Percentiles rank a stretch among this genome's conserved stretches.
Conservation (phyloP, 331 rosid species). For the Malus hybrid region DNA sequence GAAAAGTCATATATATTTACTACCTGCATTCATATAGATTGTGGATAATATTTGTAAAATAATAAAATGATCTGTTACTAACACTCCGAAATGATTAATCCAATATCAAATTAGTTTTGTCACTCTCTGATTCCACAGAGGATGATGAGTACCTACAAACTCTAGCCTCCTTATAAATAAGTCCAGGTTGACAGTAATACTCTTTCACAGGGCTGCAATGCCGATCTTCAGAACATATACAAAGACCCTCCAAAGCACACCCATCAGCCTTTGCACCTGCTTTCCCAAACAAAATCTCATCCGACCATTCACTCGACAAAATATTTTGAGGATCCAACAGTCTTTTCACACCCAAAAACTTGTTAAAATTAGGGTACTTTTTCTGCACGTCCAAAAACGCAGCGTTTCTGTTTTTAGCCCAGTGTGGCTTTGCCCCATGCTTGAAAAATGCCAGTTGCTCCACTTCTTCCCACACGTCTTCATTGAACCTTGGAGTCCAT, state of each 20-base stretch:
- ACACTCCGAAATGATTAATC: not conserved
- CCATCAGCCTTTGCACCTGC: constrained; percentile 34
- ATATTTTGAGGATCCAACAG: constrained; percentile 50
- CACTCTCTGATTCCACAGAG: constrained; percentile 2
- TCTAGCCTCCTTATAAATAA: constrained; percentile 51
- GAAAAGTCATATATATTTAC: not conserved
- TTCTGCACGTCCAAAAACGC: constrained; percentile 45
- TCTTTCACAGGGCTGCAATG: constrained; percentile 60
- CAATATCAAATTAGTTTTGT: not conserved
- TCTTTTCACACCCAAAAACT: constrained; percentile 32
- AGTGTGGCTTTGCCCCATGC: constrained; percentile 72
- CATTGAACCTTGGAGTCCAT: constrained; percentile 49
- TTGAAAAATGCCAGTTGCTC: constrained; percentile 72
- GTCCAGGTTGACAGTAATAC: constrained; percentile 47
- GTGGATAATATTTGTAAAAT: too few species aligned
- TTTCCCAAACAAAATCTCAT: constrained; percentile 43
- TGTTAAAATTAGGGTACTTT: constrained; percentile 34
- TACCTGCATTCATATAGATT: not conserved
- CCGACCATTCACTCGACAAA: constrained; percentile 66
- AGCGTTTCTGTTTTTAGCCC: constrained; percentile 66
- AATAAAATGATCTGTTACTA: too few species aligned
- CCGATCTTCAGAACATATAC: constrained; percentile 48
- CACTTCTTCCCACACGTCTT: constrained; percentile 69
- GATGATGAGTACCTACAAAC: constrained; percentile 49
- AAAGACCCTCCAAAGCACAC: constrained; percentile 70